Evolutionary conservation across 202 grass and related monocot species (phyloP).

Genomic region (Cymbopogon flexuosus): DNA sequence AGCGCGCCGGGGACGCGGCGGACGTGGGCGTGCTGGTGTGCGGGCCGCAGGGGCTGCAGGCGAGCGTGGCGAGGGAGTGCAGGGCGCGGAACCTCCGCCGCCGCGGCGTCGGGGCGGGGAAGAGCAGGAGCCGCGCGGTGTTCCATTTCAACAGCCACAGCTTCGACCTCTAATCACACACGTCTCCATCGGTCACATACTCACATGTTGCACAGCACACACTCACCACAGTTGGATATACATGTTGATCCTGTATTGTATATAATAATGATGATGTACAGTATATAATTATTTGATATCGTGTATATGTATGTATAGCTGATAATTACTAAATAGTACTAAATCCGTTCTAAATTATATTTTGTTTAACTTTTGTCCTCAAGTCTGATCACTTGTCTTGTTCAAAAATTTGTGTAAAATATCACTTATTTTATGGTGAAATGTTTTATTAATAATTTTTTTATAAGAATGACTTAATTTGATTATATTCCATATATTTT

Average conservation of each 20-base stretch:
- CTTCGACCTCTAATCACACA: conserved; percentile 59
- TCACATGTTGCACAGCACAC: neutral
- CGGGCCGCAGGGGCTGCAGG: conserved; percentile 66
- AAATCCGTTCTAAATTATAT: too few relatives aligned
- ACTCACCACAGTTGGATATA: neutral
- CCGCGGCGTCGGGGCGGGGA: neutral
- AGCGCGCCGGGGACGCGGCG: conserved; percentile 34
- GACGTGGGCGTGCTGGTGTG: conserved; percentile 88
- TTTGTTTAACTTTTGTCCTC: too few relatives aligned
- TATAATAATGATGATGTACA: too few relatives aligned
- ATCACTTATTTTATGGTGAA: too few relatives aligned
- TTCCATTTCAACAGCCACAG: conserved; percentile 98
- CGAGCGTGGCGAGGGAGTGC: conserved; percentile 75
- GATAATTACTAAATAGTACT: too few relatives aligned
- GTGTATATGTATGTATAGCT: too few relatives aligned
- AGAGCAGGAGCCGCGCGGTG: conserved; percentile 43
- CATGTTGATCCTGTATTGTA: neutral
- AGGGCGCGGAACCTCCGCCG: conserved; percentile 59
- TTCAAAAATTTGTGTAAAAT: too few relatives aligned
- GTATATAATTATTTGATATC: too few relatives aligned
- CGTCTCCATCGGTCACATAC: neutral
- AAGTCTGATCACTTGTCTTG: too few relatives aligned
- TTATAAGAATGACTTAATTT: too few relatives aligned
- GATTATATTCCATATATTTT: too few relatives aligned
- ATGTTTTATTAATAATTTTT: too few relatives aligned